Evolutionary conservation across 2,329 filamentous ascomycete species (phyloP), one percentile per base, ranked within the genome.

Genomic region (Colletotrichum sp.): DNA sequence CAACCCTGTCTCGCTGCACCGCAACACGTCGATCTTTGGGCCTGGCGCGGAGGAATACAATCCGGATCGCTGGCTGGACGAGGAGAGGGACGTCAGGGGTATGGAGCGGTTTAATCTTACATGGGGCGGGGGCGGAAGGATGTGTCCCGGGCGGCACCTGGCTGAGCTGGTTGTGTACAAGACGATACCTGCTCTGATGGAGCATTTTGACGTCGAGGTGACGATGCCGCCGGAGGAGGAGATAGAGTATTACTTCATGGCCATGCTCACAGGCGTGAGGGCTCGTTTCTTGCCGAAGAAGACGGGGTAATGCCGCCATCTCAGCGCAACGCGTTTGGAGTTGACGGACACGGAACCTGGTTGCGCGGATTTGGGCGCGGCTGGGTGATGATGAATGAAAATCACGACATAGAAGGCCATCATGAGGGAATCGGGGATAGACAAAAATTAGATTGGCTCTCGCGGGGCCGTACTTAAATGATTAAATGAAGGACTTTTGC

Each of bases 81-180:
- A 82, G 0, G 65, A 71, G 0, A 78, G 79, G 10, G 73, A 75
- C 7, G 70, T 80, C 8, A 83, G 84, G 30, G 78, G 74, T 15
- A 90, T 90, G 86, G 88, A 90, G 18, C 82, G 88, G 16, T 84
- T 82, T 65, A 90, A 86, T 74, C 82, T 91, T 8, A 87, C 84
- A 8, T 91, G 88, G 87, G 89, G 89, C 4, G 89, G 88, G 3
- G 88, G 89, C 4, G 84, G 86, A 5, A 84, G 89, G 38, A 87
- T 85, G 0, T 91, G 89, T 72, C 89, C 89, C 0, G 89, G 89
- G 0, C 80, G 87, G 5, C 84, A 89, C 57, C 80, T 91, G 13
- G 89, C 89, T 0, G 89, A 91, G 79, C 77, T 91, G 71, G 81
- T 90, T 3, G 82, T 91, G 0, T 83, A 82, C 67, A 90, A 89